These are phyloP conservation scores for Tulasnella sp. DNA, from an alignment of 768 basidiomycete species.

Conservation along the genomic window DNA sequence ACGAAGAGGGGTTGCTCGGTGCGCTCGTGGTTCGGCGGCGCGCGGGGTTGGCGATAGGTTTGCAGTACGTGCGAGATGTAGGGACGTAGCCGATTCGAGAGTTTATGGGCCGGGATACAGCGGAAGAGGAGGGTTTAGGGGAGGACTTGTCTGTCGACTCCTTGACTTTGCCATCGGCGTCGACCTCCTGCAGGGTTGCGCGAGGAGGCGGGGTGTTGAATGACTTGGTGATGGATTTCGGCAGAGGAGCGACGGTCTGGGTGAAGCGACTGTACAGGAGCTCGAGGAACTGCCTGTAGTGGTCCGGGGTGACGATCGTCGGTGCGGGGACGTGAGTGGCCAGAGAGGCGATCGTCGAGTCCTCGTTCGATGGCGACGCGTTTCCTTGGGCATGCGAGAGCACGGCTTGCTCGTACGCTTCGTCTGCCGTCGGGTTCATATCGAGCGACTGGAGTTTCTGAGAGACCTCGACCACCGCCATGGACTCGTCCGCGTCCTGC, in stretches of 20 bases:
- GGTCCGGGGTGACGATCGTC: not conserved
- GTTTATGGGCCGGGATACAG: not conserved
- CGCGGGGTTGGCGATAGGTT: not conserved
- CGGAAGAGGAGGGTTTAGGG: not conserved
- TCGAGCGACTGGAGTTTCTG: not conserved
- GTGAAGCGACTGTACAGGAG: not conserved
- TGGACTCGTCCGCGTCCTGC: not conserved
- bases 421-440: slow-evolving; percentile 9
- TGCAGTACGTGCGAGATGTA: not conserved
- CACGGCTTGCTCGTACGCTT: slow-evolving; percentile 2
- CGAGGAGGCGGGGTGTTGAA: not conserved
- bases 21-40: not conserved
- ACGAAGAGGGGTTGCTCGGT: not conserved
- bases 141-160: not conserved
- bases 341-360: not conserved
- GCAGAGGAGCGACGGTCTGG: not conserved
- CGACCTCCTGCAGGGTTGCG: not conserved
- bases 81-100: not conserved
- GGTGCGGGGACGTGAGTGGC: not conserved
- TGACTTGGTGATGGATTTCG: not conserved
- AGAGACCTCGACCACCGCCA: not conserved
- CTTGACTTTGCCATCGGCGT: not conserved
- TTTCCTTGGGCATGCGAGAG: not conserved
- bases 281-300: not conserved
- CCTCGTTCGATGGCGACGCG: not conserved